Base-by-base conservation (phyloP, 2,329 filamentous ascomycete genomes). In the Epichloe amarillans region DNA sequence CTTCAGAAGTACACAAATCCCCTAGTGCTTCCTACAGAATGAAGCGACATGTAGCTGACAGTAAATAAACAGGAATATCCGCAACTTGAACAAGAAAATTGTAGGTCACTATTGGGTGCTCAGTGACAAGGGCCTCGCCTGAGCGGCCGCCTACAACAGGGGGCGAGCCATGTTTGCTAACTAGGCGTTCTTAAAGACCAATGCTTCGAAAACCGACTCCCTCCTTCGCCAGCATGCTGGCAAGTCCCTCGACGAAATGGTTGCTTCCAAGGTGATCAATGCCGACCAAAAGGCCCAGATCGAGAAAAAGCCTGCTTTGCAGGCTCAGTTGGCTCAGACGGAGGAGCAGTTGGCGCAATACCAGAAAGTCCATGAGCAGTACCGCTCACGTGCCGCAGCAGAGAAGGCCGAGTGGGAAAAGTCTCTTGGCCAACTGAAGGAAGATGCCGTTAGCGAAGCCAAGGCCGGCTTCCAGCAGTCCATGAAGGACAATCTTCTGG, bases 11-110 rank as follows among this genome's bases (percentile, higher is more conserved):
- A 72, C 23, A 26, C 44, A 21, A 45, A 7, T 43, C 15, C 19
- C 19, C 15, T 19, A 19, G n/a, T 44, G 10, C 7, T 21, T 65
- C 82, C 65, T 36, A 35, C 40, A 37, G 19, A 21, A 14, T 30
- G 46, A 50, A 41, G 37, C 44, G 39, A 14, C 17, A 21, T 2
- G 26, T 4, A 21, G 38, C 49, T 52, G 46, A 53, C 39, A 17
- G 5, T 5, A 15, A 6, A 19, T 39, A 4, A 26, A 21, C 26
- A 95, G 89, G 76, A 88, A 81, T 68, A 86, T 96, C 61, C 89
- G 91, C 64, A 95, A 93, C 68, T 73, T 93, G 62, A 86, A 83
- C 74, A 97, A 96, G 79, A 96, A 96, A 72, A 83, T 97, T 62
- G 88, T 95, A 71, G 72, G 86, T 73, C n/a, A 23, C 23, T 26